Conservation (phyloP, 208 protist species). For the Wallacemonas sp. region DNA sequence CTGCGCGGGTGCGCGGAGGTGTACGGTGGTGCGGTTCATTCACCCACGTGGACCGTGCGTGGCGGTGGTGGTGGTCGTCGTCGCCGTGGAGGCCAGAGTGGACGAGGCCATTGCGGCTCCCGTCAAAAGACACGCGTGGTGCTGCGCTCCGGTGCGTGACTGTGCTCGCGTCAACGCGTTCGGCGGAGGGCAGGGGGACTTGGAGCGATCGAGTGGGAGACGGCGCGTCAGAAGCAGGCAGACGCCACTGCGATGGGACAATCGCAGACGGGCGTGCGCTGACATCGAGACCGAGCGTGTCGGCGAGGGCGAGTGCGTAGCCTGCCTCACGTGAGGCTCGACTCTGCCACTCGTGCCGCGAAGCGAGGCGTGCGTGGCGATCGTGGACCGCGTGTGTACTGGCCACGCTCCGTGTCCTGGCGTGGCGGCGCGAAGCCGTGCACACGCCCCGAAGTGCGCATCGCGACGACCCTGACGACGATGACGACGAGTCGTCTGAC, state of each 20-base stretch:
- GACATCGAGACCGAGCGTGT: background rate
- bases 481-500: background rate
- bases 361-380: background rate
- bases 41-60: too few species aligned
- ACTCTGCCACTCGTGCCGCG: background rate
- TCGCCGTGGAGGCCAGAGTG: too few species aligned
- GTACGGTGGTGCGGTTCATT: too few species aligned
- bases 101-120: too few species aligned
- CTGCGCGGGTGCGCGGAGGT: too few species aligned
- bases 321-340: background rate
- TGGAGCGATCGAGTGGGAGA: too few species aligned
- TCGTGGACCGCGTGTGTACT: background rate
- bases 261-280: conserved; percentile 3
- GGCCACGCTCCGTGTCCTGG: background rate
- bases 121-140: too few species aligned
- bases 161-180: too few species aligned
- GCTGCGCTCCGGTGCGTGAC: too few species aligned
- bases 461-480: background rate
- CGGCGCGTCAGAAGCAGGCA: too few species aligned
- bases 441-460: background rate
- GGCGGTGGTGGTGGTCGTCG: too few species aligned
- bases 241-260: background rate
- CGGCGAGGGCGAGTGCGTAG: background rate
- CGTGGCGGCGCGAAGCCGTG: background rate
- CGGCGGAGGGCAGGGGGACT: too few species aligned